Percentiles rank a stretch among this genome's conserved stretches.
Conservation (phyloP, 768 basidiomycete species). For the Infundibulicybe gibba region DNA sequence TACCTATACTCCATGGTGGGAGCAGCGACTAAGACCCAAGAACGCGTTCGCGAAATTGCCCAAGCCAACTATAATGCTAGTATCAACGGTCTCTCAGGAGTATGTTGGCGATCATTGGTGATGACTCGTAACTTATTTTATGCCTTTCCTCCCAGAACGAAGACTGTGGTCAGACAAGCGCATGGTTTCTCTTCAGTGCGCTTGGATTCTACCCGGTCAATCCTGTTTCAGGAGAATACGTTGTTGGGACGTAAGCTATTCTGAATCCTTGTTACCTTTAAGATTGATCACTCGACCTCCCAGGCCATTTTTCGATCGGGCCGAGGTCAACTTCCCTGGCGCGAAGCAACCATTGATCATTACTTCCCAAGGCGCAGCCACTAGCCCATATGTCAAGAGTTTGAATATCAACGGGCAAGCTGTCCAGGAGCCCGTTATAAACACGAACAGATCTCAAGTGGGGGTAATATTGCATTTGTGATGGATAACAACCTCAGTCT, state of each 20-base stretch:
- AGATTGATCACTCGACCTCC: not conserved
- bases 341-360: constrained; percentile 51
- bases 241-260: constrained; percentile 63
- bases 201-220: constrained; percentile 86
- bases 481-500: too few relatives aligned
- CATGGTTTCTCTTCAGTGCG: constrained; percentile 82
- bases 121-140: too few relatives aligned
- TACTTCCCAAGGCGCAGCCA: constrained; percentile 50
- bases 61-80: constrained; percentile 61
- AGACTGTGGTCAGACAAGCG: constrained; percentile 89
- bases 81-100: constrained; percentile 68
- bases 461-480: constrained; percentile 3
- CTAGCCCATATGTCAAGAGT: constrained; percentile 57
- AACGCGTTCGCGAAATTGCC: constrained; percentile 67
- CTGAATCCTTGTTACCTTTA: not conserved
- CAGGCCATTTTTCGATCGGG: constrained; percentile 44
- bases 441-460: not conserved
- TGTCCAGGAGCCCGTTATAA: too few relatives aligned
- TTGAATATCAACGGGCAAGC: constrained; percentile 50
- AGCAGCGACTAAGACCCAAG: constrained; percentile 67
- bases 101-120: constrained; percentile 22
- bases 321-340: too few relatives aligned
- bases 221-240: constrained; percentile 71
- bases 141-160: constrained; percentile 53
- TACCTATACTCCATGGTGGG: constrained; percentile 76